Percentiles rank a stretch among this genome's conserved stretches.
These are phyloP conservation scores for Aspergillus chevalieri DNA, from an alignment of 2,329 filamentous ascomycete species.

Conservation along the genomic window DNA sequence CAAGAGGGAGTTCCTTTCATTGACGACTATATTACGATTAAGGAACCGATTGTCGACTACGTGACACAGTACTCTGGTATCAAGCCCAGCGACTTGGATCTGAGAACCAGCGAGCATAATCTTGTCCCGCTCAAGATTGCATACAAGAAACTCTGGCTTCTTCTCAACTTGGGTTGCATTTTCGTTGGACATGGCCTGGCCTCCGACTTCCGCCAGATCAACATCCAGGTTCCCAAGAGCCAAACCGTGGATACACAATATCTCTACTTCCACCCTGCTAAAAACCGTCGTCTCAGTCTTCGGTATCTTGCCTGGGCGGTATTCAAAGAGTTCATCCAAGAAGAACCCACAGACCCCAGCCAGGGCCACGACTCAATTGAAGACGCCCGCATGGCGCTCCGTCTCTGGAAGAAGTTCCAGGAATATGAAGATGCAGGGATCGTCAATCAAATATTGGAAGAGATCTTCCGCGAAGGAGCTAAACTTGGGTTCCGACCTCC, in stretches of 20 bases:
- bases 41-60: conserved; percentile 89
- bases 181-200: conserved; percentile 92
- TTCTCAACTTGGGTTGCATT: conserved; percentile 87
- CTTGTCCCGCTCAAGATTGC: conserved; percentile 82
- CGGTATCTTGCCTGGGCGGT: conserved; percentile 89
- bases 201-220: conserved; percentile 96
- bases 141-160: conserved; percentile 97
- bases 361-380: conserved; percentile 83
- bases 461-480: conserved; percentile 67
- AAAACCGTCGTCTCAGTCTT: conserved; percentile 79
- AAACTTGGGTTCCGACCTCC: conserved; percentile 56
- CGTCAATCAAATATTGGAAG: conserved; percentile 73
- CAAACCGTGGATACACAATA: conserved; percentile 95
- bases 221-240: conserved; percentile 84
- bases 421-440: conserved; percentile 85
- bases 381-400: conserved; percentile 83
- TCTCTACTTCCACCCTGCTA: conserved; percentile 74
- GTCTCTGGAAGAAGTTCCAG: conserved; percentile 81
- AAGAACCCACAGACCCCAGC: conserved; percentile 53
- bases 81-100: conserved; percentile 75
- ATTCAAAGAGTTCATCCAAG: conserved; percentile 88
- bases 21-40: conserved; percentile 91
- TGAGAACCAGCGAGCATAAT: conserved; percentile 69
- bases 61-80: conserved; percentile 93
- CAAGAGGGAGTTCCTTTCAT: conserved; percentile 83